These are phyloP conservation scores for Jackrogersella multiformis DNA, from an alignment of 495 filamentous ascomycete species.

Conservation along the genomic window DNA sequence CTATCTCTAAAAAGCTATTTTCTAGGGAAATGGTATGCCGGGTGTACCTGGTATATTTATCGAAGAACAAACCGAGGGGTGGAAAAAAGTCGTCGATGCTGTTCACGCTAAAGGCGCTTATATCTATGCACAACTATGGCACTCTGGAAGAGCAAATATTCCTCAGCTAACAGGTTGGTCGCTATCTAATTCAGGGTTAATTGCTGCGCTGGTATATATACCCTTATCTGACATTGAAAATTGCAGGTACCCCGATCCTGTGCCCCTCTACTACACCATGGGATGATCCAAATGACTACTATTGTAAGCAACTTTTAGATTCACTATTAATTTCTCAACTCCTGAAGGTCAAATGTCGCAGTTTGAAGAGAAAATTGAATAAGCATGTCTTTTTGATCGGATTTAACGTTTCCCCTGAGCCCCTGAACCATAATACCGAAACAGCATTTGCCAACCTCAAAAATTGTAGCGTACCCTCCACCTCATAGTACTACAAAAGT, in stretches of 20 bases:
- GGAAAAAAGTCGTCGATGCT: constrained; percentile 10
- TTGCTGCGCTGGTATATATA: too few species aligned
- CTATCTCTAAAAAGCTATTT: background rate
- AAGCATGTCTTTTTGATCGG: background rate
- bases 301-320: background rate
- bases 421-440: background rate
- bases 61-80: background rate
- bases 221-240: background rate
- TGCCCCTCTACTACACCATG: background rate
- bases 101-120: constrained; percentile 8
- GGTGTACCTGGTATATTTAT: constrained; percentile 3
- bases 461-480: background rate
- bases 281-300: constrained; percentile 2
- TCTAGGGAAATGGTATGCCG: constrained; percentile 4
- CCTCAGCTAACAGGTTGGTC: constrained; percentile 3
- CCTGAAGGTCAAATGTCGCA: background rate
- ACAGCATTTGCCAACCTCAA: background rate
- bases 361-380: too few species aligned
- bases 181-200: background rate
- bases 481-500: background rate
- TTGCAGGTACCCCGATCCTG: constrained; percentile 2
- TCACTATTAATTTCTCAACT: background rate
- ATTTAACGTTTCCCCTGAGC: background rate
- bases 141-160: constrained; percentile 10
- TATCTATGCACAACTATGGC: constrained; percentile 11